phyloP scores from a whole-genome alignment of 192 early-diverging fungal genomes.

The Chytriomyces sp. region DNA sequence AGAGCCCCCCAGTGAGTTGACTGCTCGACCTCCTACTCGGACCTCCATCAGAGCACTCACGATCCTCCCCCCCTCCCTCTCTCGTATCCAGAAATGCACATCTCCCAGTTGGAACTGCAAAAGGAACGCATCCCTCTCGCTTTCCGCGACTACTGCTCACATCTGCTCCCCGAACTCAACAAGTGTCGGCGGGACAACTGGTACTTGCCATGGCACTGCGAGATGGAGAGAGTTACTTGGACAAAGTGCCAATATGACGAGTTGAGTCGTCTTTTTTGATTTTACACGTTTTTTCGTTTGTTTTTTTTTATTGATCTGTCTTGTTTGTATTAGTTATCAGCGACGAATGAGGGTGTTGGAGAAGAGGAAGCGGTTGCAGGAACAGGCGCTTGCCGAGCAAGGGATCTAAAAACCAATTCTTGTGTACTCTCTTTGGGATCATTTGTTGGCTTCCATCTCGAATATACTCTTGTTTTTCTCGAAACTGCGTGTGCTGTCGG shows the following conservation, averaged over 20 bases:
- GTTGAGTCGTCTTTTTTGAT: slow-evolving; percentile 38
- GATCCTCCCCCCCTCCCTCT: too few species aligned
- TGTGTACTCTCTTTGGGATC: too few species aligned
- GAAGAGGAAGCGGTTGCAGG: slow-evolving; percentile 42
- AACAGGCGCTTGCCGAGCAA: slow-evolving; percentile 8
- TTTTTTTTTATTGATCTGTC: slow-evolving; percentile 19
- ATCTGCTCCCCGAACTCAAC: slow-evolving; percentile 88
- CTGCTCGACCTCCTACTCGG: not conserved
- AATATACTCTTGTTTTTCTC: too few species aligned
- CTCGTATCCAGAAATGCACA: slow-evolving; percentile 83
- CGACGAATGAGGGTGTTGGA: slow-evolving; percentile 45
- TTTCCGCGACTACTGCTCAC: slow-evolving; percentile 94
- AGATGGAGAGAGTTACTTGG: slow-evolving; percentile 83
- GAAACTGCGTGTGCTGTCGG: too few species aligned
- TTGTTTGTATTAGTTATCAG: slow-evolving; percentile 41
- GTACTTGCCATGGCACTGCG: slow-evolving; percentile 95
- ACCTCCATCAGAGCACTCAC: not conserved
- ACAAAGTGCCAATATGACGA: slow-evolving; percentile 98
- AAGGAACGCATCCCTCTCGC: slow-evolving; percentile 82
- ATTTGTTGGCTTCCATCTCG: too few species aligned
- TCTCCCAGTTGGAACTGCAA: slow-evolving; percentile 84
- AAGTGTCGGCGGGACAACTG: slow-evolving; percentile 84
- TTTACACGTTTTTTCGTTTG: not conserved
- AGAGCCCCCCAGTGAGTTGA: slow-evolving; percentile 23
- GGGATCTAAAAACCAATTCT: too few species aligned